Evolutionary conservation across 495 filamentous ascomycete species (phyloP), one percentile per base, ranked within the genome.

Genomic region (Pyronema omphalodes): DNA sequence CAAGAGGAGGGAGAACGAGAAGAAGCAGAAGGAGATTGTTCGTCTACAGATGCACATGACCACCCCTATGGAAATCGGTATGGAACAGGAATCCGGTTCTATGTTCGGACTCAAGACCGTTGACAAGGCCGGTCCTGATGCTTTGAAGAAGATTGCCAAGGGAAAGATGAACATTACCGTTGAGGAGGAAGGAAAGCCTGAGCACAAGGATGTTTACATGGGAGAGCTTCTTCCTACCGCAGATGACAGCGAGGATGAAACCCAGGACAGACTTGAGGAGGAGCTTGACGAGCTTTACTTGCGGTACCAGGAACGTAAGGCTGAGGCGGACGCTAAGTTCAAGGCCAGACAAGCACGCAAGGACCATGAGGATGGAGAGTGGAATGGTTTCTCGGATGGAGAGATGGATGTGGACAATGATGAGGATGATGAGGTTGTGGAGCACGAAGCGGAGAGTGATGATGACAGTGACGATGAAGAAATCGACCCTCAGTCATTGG

Each of bases 1-100:
- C 60, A 73, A 82, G 55, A 72, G 86, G 56, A 81, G 76, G 59
- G 85, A 88, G 39, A 95, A 95, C 57, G 88, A 94, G 67, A 79
- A 79, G 63, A 94, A 88, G 69, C 80, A 82, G 58, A 87, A 83
- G 66, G 88, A 94, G 54, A 88, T 94, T 52, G 72, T 88, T 33
- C 82, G 91, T 45, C 79, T 96, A 82, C 93, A 98, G 68, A 77
- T 98, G 72, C 78, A 94, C 67, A 96, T 98, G 93, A 86, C 80
- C 12, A 82, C 86, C 0, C 89, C 91, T 12, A 88, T 84, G 73
- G 93, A 98, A 56, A 93, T 98, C 58, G 91, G 91, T 58, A 81
- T 91, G 71, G 89, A 95, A 65, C 86, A 94, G 65, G 70, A 74
- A n/a, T 68, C 72, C 36, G 84, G 84, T 44, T 73, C 79, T 3